Percentiles rank a stretch among this genome's conserved stretches.
phyloP scores from a whole-genome alignment of 2,329 filamentous ascomycete species.

The Ceratocystis colombiana region DNA sequence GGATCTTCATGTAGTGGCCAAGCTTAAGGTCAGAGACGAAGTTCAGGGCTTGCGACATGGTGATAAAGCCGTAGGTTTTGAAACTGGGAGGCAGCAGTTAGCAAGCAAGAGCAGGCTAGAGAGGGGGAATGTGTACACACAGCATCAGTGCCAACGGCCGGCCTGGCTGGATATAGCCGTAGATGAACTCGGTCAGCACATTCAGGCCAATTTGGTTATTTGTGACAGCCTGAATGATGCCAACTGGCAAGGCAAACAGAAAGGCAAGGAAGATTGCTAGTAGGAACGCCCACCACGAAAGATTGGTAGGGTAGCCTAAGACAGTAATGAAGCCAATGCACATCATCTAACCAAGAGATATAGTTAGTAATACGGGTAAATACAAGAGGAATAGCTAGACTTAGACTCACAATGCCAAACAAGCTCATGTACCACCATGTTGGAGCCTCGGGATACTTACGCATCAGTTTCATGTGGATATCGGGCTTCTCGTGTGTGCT shows the following conservation, averaged over 20 bases:
- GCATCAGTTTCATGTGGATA: constrained; percentile 55
- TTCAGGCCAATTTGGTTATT: constrained; percentile 64
- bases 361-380: constrained; percentile 23
- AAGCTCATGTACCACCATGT: constrained; percentile 54
- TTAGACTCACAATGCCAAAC: constrained; percentile 42
- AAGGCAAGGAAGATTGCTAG: constrained; percentile 55
- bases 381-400: not conserved
- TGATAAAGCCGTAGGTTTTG: constrained; percentile 54
- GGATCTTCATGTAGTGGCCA: constrained; percentile 64
- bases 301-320: constrained; percentile 53
- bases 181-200: constrained; percentile 63
- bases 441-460: constrained; percentile 51
- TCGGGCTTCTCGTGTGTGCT: constrained; percentile 52
- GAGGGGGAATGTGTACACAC: constrained; percentile 33
- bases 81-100: constrained; percentile 36
- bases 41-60: constrained; percentile 54
- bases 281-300: constrained; percentile 64
- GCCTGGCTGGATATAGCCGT: constrained; percentile 66
- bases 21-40: constrained; percentile 60
- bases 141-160: constrained; percentile 64
- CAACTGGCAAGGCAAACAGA: constrained; percentile 54
- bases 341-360: constrained; percentile 38
- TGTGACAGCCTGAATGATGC: constrained; percentile 59
- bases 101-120: not conserved
- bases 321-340: constrained; percentile 45